Evolutionary conservation across 441 rosid genomes (phyloP).

Genomic region (Pelargonium australe): DNA sequence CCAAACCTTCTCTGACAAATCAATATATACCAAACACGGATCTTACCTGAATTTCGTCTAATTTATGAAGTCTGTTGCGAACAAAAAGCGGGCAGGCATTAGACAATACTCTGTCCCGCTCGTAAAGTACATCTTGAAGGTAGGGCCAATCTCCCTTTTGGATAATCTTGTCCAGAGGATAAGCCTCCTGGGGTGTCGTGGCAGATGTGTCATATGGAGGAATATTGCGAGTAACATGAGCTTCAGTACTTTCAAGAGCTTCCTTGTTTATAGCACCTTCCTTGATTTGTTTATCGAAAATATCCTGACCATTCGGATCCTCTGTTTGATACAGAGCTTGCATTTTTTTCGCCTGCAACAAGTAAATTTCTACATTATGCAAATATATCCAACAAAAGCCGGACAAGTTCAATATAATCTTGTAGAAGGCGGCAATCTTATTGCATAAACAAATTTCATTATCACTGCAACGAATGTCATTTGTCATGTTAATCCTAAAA

Average conservation of each 20-base stretch:
- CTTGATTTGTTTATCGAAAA: conserved; percentile 33
- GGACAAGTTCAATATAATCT: background rate
- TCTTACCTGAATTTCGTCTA: conserved; percentile 49
- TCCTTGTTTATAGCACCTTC: conserved; percentile 38
- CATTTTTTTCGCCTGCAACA: conserved; percentile 39
- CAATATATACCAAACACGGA: background rate
- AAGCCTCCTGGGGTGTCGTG: conserved; percentile 47
- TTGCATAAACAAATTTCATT: background rate
- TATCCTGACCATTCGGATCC: conserved; percentile 36
- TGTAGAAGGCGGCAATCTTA: background rate
- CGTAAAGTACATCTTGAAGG: conserved; percentile 43
- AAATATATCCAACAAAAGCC: background rate
- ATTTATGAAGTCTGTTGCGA: conserved; percentile 55
- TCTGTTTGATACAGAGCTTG: conserved; percentile 34
- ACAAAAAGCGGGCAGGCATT: conserved; percentile 58
- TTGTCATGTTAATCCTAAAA: background rate
- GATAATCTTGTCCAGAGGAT: conserved; percentile 72
- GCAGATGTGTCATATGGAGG: conserved; percentile 62
- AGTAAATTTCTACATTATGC: background rate
- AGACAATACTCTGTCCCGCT: conserved; percentile 22
- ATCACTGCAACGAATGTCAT: background rate
- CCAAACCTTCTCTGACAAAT: background rate
- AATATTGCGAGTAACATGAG: conserved; percentile 47
- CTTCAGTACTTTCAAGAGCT: conserved; percentile 38
- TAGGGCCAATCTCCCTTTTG: conserved; percentile 55